Evolutionary conservation across 2,329 filamentous ascomycete genomes (phyloP).

Genomic region (Neocatenulostroma microsporum): DNA sequence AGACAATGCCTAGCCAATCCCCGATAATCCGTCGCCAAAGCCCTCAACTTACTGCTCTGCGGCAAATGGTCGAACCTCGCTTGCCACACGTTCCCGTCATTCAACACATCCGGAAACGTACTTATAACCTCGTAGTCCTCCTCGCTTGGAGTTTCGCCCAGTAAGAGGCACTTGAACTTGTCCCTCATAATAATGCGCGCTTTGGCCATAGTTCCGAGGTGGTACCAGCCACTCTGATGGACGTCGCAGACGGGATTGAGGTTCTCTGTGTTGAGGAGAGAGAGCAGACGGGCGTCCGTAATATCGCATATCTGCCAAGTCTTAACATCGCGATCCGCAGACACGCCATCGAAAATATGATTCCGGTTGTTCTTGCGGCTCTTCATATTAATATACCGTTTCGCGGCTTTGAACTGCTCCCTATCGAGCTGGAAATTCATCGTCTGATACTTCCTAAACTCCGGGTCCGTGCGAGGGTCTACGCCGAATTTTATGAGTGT

Average conservation of each 20-base stretch:
- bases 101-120: background rate
- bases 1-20: no score
- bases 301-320: constrained; percentile 95
- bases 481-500: constrained; percentile 76
- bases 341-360: constrained; percentile 77
- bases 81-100: no score
- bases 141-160: constrained; percentile 26
- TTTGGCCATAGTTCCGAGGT: constrained; percentile 73
- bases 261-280: constrained; percentile 57
- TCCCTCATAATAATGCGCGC: constrained; percentile 80
- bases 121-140: constrained; percentile 16
- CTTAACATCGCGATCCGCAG: constrained; percentile 70
- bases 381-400: constrained; percentile 6
- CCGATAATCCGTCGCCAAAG: no score
- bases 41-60: no score
- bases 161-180: constrained; percentile 54
- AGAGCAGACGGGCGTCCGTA: constrained; percentile 64
- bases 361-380: constrained; percentile 21
- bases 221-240: constrained; percentile 67
- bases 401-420: constrained; percentile 7
- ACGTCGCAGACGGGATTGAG: constrained; percentile 43
- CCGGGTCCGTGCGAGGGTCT: constrained; percentile 70
- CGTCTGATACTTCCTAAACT: constrained; percentile 78
- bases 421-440: constrained; percentile 67
- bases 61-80: no score